Evolutionary conservation across 345 rosid genomes (phyloP).

Genomic region (Clausena lansium): DNA sequence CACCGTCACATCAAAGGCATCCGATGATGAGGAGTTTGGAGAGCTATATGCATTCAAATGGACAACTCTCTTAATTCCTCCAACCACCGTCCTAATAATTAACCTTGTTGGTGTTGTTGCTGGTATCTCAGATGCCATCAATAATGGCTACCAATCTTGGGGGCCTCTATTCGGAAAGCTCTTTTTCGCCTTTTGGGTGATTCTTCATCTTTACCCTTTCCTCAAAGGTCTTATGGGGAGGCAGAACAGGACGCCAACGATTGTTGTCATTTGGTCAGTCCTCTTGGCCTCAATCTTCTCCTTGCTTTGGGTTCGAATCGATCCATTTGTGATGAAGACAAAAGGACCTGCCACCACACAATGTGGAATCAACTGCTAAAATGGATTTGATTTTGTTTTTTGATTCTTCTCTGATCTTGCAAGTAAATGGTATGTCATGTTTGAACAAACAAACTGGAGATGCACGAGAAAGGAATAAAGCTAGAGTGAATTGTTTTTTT

Average conservation of each 20-base stretch:
- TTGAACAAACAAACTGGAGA: constrained; percentile 28
- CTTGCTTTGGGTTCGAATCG: constrained; percentile 90
- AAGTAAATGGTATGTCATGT: constrained; percentile 19
- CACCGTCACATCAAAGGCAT: constrained; percentile 89
- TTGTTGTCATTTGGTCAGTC: constrained; percentile 94
- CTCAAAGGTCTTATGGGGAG: constrained; percentile 96
- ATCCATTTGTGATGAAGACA: constrained; percentile 88
- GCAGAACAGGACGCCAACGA: constrained; percentile 95
- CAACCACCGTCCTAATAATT: constrained; percentile 88
- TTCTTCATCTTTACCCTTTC: constrained; percentile 95
- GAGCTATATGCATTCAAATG: constrained; percentile 89
- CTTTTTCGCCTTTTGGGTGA: constrained; percentile 94
- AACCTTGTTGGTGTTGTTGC: constrained; percentile 96
- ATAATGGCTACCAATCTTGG: constrained; percentile 91
- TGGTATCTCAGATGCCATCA: constrained; percentile 88
- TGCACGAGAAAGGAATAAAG: constrained; percentile 30
- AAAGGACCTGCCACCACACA: constrained; percentile 81
- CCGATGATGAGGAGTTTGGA: constrained; percentile 86
- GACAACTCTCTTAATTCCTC: constrained; percentile 91
- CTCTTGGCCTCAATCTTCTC: constrained; percentile 95
- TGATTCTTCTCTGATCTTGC: constrained; percentile 16
- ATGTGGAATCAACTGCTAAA: constrained; percentile 87
- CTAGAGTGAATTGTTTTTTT: constrained; percentile 15
- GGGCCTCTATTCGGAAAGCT: constrained; percentile 96
- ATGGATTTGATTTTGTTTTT: not conserved